Percentiles rank a stretch among this genome's conserved stretches.
These are phyloP conservation scores for Rosa multiflora DNA, from an alignment of 306 rosid genomes.

Conservation along the genomic window DNA sequence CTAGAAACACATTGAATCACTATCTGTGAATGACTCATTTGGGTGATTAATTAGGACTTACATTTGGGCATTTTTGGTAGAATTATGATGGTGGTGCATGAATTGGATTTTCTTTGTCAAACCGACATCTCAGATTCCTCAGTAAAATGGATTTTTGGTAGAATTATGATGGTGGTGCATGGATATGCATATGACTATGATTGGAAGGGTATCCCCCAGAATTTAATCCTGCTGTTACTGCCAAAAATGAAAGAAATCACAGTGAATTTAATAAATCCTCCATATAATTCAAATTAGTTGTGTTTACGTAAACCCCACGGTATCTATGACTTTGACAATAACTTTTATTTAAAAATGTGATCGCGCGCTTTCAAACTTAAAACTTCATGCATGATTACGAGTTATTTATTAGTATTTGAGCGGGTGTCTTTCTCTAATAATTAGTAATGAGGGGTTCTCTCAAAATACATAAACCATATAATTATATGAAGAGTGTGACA, in stretches of 20 bases:
- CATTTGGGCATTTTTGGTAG: neutral
- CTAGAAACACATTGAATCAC: conserved; percentile 8
- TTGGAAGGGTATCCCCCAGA: neutral
- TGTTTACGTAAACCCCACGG: neutral
- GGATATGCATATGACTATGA: neutral
- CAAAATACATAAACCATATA: neutral
- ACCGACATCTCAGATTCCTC: conserved; percentile 10
- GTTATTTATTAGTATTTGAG: neutral
- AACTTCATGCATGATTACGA: neutral
- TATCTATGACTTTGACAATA: neutral
- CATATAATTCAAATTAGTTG: neutral
- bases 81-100: neutral
- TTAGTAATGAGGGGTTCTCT: neutral
- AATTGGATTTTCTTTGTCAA: conserved; percentile 1
- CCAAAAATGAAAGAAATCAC: conserved; percentile 10
- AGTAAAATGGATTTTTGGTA: conserved; percentile 11
- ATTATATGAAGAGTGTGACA: neutral
- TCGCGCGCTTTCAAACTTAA: neutral
- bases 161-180: too few relatives aligned
- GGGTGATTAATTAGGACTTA: neutral
- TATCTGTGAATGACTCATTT: conserved; percentile 6
- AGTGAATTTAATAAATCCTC: neutral
- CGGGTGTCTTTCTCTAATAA: neutral
- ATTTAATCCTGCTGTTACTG: neutral
- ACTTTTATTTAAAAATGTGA: neutral